These are phyloP conservation scores for Xylaria multiplex DNA, from an alignment of 2,329 filamentous ascomycete species.

Conservation along the genomic window DNA sequence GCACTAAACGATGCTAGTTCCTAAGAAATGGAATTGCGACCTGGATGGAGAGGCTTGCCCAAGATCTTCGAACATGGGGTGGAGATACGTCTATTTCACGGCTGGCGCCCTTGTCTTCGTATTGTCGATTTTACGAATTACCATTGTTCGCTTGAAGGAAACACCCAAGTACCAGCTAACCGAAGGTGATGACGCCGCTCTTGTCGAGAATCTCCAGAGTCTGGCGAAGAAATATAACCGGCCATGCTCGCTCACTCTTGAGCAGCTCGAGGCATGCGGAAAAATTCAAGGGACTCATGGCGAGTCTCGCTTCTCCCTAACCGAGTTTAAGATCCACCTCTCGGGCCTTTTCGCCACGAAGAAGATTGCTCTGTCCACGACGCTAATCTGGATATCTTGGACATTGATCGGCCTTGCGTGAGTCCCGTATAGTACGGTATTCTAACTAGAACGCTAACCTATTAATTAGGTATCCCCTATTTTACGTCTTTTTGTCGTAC, in stretches of 20 bases:
- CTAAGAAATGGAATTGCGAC: conserved; percentile 55
- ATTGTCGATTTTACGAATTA: conserved; percentile 64
- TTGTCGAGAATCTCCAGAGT: conserved; percentile 56
- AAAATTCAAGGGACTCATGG: conserved; percentile 52
- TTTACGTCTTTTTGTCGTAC: conserved; percentile 76
- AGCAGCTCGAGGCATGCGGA: conserved; percentile 59
- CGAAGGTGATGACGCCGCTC: conserved; percentile 61
- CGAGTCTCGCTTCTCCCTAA: conserved; percentile 48
- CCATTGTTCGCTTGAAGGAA: conserved; percentile 65
- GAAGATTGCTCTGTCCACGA: conserved; percentile 68
- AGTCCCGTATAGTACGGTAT: conserved; percentile 18
- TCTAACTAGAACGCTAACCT: conserved; percentile 30
- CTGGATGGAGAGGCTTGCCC: conserved; percentile 52
- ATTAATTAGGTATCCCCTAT: conserved; percentile 66
- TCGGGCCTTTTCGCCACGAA: conserved; percentile 71
- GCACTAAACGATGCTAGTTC: conserved; percentile 44
- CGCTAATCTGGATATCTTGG: conserved; percentile 76
- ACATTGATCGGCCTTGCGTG: conserved; percentile 74
- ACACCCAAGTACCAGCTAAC: conserved; percentile 69
- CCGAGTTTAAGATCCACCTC: conserved; percentile 62
- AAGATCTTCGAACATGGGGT: conserved; percentile 59
- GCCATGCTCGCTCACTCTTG: conserved; percentile 56
- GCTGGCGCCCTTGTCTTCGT: conserved; percentile 58
- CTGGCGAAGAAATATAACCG: conserved; percentile 55
- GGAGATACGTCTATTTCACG: conserved; percentile 61